Base-by-base conservation (phyloP, 1,139 yeast species). In the Arxiozyma slooffiae region DNA sequence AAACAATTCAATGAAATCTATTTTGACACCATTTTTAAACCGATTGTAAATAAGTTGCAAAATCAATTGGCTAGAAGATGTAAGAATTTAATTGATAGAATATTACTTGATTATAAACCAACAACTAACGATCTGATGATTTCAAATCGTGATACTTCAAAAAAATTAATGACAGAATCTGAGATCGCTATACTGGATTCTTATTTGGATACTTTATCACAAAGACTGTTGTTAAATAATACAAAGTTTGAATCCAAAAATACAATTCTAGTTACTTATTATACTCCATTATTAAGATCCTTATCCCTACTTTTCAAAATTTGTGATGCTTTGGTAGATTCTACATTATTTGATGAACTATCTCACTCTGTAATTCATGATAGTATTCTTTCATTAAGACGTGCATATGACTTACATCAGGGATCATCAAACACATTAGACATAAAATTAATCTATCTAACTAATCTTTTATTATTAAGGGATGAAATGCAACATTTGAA, bases 341-440 rank as follows among this genome's bases (percentile, higher is more conserved):
- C 85, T 1, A 72, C 78, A 9, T 86, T 89, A 1, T 90, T 90
- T 69, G 96, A 89, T 62, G 96, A 88, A 62, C 69, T 90, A 55
- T 96, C 97, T 0, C 96, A 89, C 64, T 80, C 85, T 50, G 81
- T 88, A 52, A 87, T 90, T 6, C 96, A 87, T 62, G 79, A 85
- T 46, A 84, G 95, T 59, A 76, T 90, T 40, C 65, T 70, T 48
- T 85, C 80, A 34, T 74, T 76, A 64, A 77, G 71, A 64, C 72
- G 62, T 59, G 86, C 85, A 7, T 78, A 76, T 57, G 70, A 64
- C 1, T 53, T 69, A 54, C 68, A 75, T 53, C 23, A 44, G 22
- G 46, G 30, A 17, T 38, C 36, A 16, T 34, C 50, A 4, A 55
- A 53, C 34, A 65, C 76, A 7, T 57, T 78, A 9, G 92, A 84